Conservation (phyloP, 2,329 filamentous ascomycete species). For the Alternaria burnsii region DNA sequence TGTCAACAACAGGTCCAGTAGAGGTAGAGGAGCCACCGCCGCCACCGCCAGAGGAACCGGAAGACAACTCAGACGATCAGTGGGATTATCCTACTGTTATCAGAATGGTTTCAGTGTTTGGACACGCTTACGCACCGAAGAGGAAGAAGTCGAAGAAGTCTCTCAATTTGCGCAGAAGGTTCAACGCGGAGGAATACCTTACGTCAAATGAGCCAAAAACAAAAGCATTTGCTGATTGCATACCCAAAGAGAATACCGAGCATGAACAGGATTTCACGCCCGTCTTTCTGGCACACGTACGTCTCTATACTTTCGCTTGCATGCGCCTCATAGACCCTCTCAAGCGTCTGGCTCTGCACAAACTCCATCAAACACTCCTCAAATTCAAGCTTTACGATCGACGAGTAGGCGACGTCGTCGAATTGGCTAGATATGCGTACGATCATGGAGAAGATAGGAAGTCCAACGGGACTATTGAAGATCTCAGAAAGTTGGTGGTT, state of each 20-base stretch:
- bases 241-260: slow-evolving; percentile 10
- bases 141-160: not conserved
- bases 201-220: not conserved
- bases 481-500: slow-evolving; percentile 31
- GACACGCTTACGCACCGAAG: too few relatives aligned
- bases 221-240: not conserved
- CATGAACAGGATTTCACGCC: slow-evolving; percentile 28
- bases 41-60: not conserved
- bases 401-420: slow-evolving; percentile 34
- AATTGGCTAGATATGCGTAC: slow-evolving; percentile 37
- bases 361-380: slow-evolving; percentile 38
- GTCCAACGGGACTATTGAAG: slow-evolving; percentile 25
- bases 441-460: slow-evolving; percentile 21
- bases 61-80: not conserved
- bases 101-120: not conserved
- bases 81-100: too few relatives aligned
- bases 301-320: slow-evolving; percentile 40
- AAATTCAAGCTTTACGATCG: slow-evolving; percentile 31
- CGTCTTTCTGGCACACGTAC: slow-evolving; percentile 41
- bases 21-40: not conserved
- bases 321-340: slow-evolving; percentile 34
- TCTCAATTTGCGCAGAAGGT: not conserved
- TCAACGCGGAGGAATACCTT: slow-evolving; percentile 9
- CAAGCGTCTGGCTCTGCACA: slow-evolving; percentile 33
- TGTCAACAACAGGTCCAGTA: not conserved